Evolutionary conservation across 352 stramenopile species (phyloP).

Genomic region (Pythium myriotylum): DNA sequence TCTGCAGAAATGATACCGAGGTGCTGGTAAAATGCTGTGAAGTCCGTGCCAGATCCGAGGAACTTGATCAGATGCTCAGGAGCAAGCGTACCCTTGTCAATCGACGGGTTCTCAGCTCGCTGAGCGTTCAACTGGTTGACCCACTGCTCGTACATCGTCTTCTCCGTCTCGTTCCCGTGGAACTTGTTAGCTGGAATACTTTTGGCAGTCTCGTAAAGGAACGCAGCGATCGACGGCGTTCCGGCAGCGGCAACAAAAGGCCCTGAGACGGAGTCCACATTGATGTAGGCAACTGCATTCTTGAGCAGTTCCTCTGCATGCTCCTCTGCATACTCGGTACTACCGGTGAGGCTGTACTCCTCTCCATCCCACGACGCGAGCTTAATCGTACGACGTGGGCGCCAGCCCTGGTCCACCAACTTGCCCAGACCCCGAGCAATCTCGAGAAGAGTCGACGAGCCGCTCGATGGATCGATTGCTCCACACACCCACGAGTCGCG

Average conservation of each 20-base stretch:
- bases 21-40: constrained; percentile 85
- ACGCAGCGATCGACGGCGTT: constrained; percentile 62
- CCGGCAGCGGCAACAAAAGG: constrained; percentile 46
- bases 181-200: constrained; percentile 60
- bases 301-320: constrained; percentile 51
- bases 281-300: constrained; percentile 81
- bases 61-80: constrained; percentile 58
- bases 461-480: constrained; percentile 84
- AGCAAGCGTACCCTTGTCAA: constrained; percentile 37
- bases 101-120: constrained; percentile 4
- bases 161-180: constrained; percentile 24
- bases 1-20: constrained; percentile 84
- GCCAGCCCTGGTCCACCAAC: constrained; percentile 68
- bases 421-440: constrained; percentile 71
- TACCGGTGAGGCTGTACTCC: constrained; percentile 82
- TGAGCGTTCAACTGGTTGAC: constrained; percentile 2
- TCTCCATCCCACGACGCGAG: constrained; percentile 77
- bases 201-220: constrained; percentile 41
- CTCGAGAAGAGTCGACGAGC: constrained; percentile 80
- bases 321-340: constrained; percentile 84
- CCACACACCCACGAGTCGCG: constrained; percentile 91
- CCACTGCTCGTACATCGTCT: constrained; percentile 51
- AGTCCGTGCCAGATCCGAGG: constrained; percentile 69
- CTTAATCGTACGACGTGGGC: constrained; percentile 52
- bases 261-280: constrained; percentile 78